Base-by-base conservation (phyloP, 768 basidiomycete genomes). In the Podaxis sp. region DNA sequence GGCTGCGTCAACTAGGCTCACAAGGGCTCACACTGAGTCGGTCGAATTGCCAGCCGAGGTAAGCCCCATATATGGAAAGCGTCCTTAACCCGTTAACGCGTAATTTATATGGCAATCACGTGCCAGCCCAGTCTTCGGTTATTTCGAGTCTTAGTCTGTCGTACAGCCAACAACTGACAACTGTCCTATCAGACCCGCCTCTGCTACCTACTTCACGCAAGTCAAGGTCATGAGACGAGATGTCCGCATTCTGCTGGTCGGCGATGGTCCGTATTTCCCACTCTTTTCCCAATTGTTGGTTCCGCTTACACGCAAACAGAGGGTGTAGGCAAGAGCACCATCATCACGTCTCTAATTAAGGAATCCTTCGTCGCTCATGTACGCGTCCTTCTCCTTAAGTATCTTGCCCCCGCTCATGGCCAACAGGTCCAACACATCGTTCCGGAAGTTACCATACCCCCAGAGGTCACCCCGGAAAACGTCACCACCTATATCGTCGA, bases 401-500 rank as follows among this genome's bases (percentile, higher is more conserved):
- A 41, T 58, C 67, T 40, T 36, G 56, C 57, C 36, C 15, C 37
- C 38, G 24, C 30, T 38, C 59, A 11, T 50, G 40, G 37, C 37
- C 30, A 28, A 4, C 70, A 97, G 96, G 95, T 97, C 51, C 95
- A 96, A 75, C 91, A 94, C 68, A 82, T 96, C 69, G 90, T 98
- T 44, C 96, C 96, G 2, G 96, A 98, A 75, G 95, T 99, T 51
- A 98, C 96, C 6, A 97, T 99, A 60, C 97, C 96, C 6, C 95
- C 96, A 69, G 93, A 96, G 76, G 94, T 97, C 52, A 96, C 95
- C 22, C 94, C 96, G 54, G 95, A 96, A 78, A 95, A 97, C 72
- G 94, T 99, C 44, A 98, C 96, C 1, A 98, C 96, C 3, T 93
- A 96, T 72, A 98, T 99, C 65, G 93, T 99, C 58, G 96, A 99